These are phyloP conservation scores for Kurtzmaniella quercitrusa DNA, from an alignment of 1,139 yeast species.

Conservation along the genomic window DNA sequence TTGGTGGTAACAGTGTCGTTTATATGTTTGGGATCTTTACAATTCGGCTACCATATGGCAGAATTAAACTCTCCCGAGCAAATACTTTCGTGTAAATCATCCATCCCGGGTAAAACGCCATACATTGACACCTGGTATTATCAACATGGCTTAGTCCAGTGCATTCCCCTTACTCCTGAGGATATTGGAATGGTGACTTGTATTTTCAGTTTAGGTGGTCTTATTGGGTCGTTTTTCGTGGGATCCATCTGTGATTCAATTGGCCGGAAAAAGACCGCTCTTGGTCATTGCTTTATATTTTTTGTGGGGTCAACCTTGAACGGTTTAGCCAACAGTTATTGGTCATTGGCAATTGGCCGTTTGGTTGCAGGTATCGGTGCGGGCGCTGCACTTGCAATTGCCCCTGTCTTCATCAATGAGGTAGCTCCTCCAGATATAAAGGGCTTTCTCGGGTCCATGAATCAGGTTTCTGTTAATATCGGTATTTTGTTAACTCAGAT, in stretches of 20 bases:
- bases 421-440: conserved; percentile 64
- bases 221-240: conserved; percentile 70
- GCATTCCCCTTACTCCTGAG: conserved; percentile 60
- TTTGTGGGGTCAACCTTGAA: conserved; percentile 67
- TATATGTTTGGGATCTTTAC: conserved; percentile 43
- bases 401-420: conserved; percentile 79
- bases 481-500: conserved; percentile 81
- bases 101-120: conserved; percentile 27
- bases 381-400: conserved; percentile 80
- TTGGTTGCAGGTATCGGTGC: conserved; percentile 80
- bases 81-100: conserved; percentile 32
- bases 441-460: conserved; percentile 83
- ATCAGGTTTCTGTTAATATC: conserved; percentile 77
- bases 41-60: conserved; percentile 50
- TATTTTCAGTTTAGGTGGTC: conserved; percentile 81
- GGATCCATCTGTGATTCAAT: conserved; percentile 62
- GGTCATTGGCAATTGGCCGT: conserved; percentile 59
- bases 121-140: conserved; percentile 39
- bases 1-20: conserved; percentile 29
- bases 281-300: conserved; percentile 54
- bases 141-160: conserved; percentile 27
- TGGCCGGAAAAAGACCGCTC: conserved; percentile 62
- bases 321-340: conserved; percentile 45
- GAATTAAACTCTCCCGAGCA: conserved; percentile 46
- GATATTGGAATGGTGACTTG: conserved; percentile 82